A percentile compares a stretch with the other conserved stretches of the same genome.
Conservation (phyloP, 2,329 filamentous ascomycete species). For the Hortaea werneckii region DNA sequence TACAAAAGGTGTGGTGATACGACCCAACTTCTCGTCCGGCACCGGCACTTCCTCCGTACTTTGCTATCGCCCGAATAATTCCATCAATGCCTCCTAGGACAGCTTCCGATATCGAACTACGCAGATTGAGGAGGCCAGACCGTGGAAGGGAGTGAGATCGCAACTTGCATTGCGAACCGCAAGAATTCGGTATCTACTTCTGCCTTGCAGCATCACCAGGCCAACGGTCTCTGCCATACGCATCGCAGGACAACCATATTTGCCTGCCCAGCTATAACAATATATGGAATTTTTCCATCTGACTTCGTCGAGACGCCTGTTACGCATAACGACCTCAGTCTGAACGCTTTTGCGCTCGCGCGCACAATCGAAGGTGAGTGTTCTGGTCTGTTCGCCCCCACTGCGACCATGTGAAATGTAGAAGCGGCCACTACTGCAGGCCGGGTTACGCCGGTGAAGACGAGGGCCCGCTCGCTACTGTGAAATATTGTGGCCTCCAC, state of each 20-base stretch:
- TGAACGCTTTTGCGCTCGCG: too few relatives aligned
- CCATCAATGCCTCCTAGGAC: constrained; percentile 2
- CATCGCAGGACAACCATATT: too few relatives aligned
- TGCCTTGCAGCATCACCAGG: background rate
- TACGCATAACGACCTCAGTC: too few relatives aligned
- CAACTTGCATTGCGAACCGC: background rate
- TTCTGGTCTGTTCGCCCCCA: too few relatives aligned
- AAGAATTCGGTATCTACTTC: too few relatives aligned
- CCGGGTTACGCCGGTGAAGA: background rate
- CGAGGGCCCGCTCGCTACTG: background rate
- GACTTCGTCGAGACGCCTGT: too few relatives aligned
- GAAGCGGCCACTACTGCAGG: background rate
- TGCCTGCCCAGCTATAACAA: too few relatives aligned
- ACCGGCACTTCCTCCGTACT: background rate
- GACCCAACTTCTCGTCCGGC: background rate
- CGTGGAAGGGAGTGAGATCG: constrained; percentile 1
- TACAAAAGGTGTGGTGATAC: constrained; percentile 1
- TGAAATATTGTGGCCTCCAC: background rate
- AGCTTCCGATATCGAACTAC: background rate
- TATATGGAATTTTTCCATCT: too few relatives aligned
- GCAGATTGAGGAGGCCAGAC: constrained; percentile 3
- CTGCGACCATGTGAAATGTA: too few relatives aligned
- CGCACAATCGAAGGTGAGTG: too few relatives aligned
- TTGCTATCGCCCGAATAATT: background rate
- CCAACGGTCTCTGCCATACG: background rate